These are phyloP conservation scores for Phytophthora citrophthora DNA, from an alignment of 352 stramenopile species.

Conservation along the genomic window DNA sequence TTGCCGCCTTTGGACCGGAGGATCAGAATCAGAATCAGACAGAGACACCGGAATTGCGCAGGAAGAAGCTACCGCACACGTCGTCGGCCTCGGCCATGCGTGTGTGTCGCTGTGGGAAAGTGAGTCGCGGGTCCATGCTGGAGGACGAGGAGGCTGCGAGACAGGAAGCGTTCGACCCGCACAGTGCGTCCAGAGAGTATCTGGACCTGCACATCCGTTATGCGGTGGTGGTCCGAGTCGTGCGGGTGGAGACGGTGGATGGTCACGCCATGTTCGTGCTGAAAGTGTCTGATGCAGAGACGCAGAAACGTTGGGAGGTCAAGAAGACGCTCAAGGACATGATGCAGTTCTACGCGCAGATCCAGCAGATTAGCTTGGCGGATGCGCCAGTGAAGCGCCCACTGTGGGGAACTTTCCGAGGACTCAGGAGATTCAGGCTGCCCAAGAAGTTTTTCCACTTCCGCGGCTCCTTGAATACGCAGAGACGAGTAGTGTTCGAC, in stretches of 20 bases:
- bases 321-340: slow-evolving; percentile 70
- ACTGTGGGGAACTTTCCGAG: slow-evolving; percentile 62
- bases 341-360: slow-evolving; percentile 62
- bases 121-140: slow-evolving; percentile 15
- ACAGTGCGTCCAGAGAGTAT: slow-evolving; percentile 50
- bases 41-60: slow-evolving; percentile 14
- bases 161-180: slow-evolving; percentile 29
- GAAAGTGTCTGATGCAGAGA: slow-evolving; percentile 61
- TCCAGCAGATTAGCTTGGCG: slow-evolving; percentile 56
- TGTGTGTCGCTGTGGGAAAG: slow-evolving; percentile 32
- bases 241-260: slow-evolving; percentile 45
- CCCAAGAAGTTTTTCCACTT: slow-evolving; percentile 66
- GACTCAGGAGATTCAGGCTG: slow-evolving; percentile 52
- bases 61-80: slow-evolving; percentile 26
- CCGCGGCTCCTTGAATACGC: slow-evolving; percentile 53
- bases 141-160: slow-evolving; percentile 11
- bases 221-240: slow-evolving; percentile 50
- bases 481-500: slow-evolving; percentile 71
- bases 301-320: slow-evolving; percentile 61
- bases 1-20: slow-evolving; percentile 43
- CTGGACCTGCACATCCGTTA: slow-evolving; percentile 55
- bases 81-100: slow-evolving; percentile 29
- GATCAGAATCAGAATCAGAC: slow-evolving; percentile 41
- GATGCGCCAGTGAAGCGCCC: slow-evolving; percentile 62
- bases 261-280: slow-evolving; percentile 46